A percentile compares a stretch with the other conserved stretches of the same genome.
Evolutionary conservation across 1,284 basidiomycete genomes (phyloP).

Genomic region (Cystobasidiaceae sp.): DNA sequence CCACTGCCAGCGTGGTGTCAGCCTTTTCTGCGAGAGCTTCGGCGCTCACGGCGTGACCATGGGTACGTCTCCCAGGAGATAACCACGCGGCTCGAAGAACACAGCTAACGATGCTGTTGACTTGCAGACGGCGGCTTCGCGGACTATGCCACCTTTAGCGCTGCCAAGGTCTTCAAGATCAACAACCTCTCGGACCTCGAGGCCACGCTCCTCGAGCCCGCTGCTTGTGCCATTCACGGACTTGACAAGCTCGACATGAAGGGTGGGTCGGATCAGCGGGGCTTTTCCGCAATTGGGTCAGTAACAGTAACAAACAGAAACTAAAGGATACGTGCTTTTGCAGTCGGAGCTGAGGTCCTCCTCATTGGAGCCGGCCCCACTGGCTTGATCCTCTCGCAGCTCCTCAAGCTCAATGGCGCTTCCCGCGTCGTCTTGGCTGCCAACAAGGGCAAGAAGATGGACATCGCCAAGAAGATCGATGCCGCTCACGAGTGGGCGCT

Average conservation of each 20-base stretch:
- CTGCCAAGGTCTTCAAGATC: conserved; percentile 73
- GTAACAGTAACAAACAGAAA: no score
- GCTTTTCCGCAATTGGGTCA: no score
- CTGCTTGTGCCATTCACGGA: conserved; percentile 80
- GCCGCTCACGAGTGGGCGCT: conserved; percentile 14
- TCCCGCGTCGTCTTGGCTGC: conserved; percentile 68
- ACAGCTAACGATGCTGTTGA: no score
- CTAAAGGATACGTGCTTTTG: no score
- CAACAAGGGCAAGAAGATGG: conserved; percentile 79
- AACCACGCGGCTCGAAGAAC: no score
- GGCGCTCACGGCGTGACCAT: conserved; percentile 66
- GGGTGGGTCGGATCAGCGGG: no score
- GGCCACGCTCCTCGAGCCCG: conserved; percentile 79
- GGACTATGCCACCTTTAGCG: conserved; percentile 48
- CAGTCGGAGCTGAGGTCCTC: conserved; percentile 69
- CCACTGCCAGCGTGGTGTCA: conserved; percentile 72
- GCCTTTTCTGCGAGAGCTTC: conserved; percentile 70
- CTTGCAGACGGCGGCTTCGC: conserved; percentile 92
- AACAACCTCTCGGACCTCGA: conserved; percentile 79
- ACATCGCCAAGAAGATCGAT: conserved; percentile 64
- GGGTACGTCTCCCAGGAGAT: no score
- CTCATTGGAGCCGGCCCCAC: conserved; percentile 69
- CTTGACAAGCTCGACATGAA: conserved; percentile 72
- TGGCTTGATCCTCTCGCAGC: conserved; percentile 76
- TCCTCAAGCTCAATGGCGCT: conserved; percentile 77